Evolutionary conservation across 345 rosid species (phyloP).

Genomic region (Camelina neglecta): DNA sequence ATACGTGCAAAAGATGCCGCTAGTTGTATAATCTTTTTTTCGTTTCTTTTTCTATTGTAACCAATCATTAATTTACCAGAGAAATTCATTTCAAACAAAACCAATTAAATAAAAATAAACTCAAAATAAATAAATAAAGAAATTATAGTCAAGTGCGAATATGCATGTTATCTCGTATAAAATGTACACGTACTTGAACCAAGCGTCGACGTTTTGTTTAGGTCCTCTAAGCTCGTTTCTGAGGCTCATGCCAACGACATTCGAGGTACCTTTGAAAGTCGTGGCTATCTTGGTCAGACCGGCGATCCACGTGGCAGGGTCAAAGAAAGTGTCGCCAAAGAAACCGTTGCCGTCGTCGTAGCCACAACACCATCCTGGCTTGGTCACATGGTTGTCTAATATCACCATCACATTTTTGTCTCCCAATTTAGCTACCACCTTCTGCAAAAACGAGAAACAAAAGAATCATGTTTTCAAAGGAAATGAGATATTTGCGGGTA

Average conservation of each 20-base stretch:
- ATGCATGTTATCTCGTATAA: neutral
- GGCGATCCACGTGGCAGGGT: constrained; percentile 69
- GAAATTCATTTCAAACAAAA: neutral
- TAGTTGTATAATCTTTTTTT: neutral
- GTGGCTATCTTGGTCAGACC: constrained; percentile 70
- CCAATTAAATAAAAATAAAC: neutral
- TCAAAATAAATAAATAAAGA: neutral
- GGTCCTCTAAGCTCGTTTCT: constrained; percentile 86
- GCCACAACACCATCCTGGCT: constrained; percentile 92
- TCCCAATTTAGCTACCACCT: constrained; percentile 23
- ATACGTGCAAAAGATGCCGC: neutral
- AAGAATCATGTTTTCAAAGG: neutral
- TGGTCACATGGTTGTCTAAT: constrained; percentile 84
- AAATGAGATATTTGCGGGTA: neutral
- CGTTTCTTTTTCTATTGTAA: neutral
- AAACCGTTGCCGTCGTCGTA: constrained; percentile 77
- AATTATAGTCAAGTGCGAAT: neutral
- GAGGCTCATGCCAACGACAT: constrained; percentile 80
- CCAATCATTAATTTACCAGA: neutral
- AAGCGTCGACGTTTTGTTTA: constrained; percentile 68
- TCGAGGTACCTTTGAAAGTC: constrained; percentile 54
- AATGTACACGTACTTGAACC: constrained; percentile 65
- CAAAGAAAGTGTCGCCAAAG: constrained; percentile 77
- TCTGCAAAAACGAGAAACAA: neutral
- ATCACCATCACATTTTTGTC: constrained; percentile 70